Base-by-base conservation (phyloP, 139 green algal genomes). In the Chlorella sorokiniana region DNA sequence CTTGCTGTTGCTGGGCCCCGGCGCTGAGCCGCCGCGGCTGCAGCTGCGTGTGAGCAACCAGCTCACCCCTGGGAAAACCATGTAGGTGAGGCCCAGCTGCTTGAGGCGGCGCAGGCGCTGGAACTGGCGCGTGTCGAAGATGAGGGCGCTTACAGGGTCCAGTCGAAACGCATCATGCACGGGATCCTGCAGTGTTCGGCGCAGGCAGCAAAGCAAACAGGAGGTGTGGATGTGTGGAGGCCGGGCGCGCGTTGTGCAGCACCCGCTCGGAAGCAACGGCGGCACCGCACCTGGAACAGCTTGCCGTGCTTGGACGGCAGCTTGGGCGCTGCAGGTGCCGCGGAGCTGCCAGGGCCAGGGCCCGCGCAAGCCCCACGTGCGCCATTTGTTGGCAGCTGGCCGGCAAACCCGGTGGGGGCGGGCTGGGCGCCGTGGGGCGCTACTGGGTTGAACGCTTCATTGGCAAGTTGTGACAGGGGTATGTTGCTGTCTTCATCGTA, bases 121-220 rank as follows among this genome's bases (percentile, higher is more conserved):
- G 74, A 97, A 96, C 62, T 96, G 84, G 2, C 88, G 82, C 9
- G 94, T 94, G 89, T 98, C 95, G 20, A 98, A 91, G 51, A 98
- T 82, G 10, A 76, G 42, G 9, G 91, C 85, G 64, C 68, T 78
- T 3, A 82, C 25, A 0, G 86, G 62, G 37, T 86, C 76, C 22
- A 97, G 79, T 7, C 79, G 59, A 56, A 93, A 87, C 54, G 82
- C 62, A 22, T 86, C 87, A 61, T 95, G 91, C 0, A 96, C 79
- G 27, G 86, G 88, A 78, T 96, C 92, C 63, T 96, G 93, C 42
- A 93, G n/a, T n/a, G n/a, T 91, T 51, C 14, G 2, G 54, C 35
- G 71, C 33, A 6, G 37, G 45, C 11, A 27, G 48, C 2, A 33
- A 35, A 33, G 33, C 4, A 1, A 10, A 10, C 22, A 63, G 7